A percentile compares a stretch with the other conserved stretches of the same genome.
These are phyloP conservation scores for Eucalyptus cloeziana DNA, from an alignment of 345 rosid genomes.

Conservation along the genomic window DNA sequence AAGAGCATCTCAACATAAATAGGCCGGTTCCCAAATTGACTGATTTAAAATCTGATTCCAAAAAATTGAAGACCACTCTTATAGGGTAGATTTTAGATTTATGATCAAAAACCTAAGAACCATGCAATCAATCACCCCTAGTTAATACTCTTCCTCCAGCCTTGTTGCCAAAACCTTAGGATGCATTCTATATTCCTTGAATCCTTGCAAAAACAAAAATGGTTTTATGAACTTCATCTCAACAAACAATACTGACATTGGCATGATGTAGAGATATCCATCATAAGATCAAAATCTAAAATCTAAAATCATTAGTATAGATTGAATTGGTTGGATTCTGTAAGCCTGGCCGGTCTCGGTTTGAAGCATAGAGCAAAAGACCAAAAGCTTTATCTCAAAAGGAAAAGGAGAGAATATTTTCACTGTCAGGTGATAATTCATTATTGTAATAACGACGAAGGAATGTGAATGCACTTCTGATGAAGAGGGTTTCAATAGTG, in stretches of 20 bases:
- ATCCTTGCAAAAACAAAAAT: neutral
- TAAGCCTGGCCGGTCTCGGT: no score
- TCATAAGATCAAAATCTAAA: neutral
- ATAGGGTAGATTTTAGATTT: neutral
- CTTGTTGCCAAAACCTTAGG: neutral
- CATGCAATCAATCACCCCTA: neutral
- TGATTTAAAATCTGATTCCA: neutral
- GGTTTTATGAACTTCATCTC: neutral
- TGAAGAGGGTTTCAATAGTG: neutral
- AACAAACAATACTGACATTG: neutral
- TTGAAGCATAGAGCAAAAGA: no score
- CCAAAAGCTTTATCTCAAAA: neutral
- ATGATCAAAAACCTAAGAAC: rapidly evolving
- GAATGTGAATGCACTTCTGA: neutral
- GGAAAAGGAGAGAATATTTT: neutral
- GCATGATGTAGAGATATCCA: neutral
- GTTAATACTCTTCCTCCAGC: neutral
- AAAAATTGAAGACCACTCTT: neutral
- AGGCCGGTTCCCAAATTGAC: neutral
- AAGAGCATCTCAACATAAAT: neutral
- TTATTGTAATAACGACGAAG: neutral
- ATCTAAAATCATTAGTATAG: neutral
- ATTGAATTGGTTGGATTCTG: no score
- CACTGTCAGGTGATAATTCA: neutral
- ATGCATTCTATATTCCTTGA: neutral